Conservation (phyloP, 345 rosid genomes). For the Bretschneidera sinensis region DNA sequence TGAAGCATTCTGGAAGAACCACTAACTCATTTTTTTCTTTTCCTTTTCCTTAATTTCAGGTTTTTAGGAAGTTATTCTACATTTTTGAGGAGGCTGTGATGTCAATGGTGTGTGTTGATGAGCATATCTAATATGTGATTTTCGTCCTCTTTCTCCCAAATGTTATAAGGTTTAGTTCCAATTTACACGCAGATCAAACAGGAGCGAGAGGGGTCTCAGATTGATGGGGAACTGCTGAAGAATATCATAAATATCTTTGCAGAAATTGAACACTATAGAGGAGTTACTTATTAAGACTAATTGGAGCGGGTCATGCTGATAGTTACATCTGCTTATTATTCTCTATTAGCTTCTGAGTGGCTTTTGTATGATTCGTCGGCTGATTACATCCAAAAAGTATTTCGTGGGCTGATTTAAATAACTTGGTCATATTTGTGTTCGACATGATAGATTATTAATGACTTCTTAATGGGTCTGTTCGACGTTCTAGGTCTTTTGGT, state of each 20-base stretch:
- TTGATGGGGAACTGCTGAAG: too few species aligned
- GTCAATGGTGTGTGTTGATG: conserved; percentile 14
- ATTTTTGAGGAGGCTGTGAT: conserved; percentile 13
- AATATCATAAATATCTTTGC: conserved; percentile 9
- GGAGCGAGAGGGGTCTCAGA: conserved; percentile 27
- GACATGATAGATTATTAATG: not conserved
- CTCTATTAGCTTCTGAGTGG: conserved; percentile 21
- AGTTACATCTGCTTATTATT: conserved; percentile 17
- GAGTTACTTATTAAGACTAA: conserved; percentile 16
- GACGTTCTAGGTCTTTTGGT: conserved; percentile 22
- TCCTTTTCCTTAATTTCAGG: conserved; percentile 19
- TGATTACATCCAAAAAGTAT: conserved; percentile 23
- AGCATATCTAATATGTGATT: not conserved
- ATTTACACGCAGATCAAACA: conserved; percentile 19
- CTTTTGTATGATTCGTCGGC: conserved; percentile 16
- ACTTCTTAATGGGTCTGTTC: not conserved
- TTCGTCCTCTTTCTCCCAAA: not conserved
- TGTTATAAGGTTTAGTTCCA: not conserved
- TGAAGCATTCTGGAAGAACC: not conserved
- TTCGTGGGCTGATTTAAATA: not conserved
- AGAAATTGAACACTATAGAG: conserved; percentile 13
- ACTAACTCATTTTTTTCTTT: conserved; percentile 1
- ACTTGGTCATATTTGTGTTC: not conserved
- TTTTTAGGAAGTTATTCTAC: conserved; percentile 12
- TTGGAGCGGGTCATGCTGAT: conserved; percentile 24